phyloP scores from a whole-genome alignment of 805 yeast species.

The Debaryomyces castellii region DNA sequence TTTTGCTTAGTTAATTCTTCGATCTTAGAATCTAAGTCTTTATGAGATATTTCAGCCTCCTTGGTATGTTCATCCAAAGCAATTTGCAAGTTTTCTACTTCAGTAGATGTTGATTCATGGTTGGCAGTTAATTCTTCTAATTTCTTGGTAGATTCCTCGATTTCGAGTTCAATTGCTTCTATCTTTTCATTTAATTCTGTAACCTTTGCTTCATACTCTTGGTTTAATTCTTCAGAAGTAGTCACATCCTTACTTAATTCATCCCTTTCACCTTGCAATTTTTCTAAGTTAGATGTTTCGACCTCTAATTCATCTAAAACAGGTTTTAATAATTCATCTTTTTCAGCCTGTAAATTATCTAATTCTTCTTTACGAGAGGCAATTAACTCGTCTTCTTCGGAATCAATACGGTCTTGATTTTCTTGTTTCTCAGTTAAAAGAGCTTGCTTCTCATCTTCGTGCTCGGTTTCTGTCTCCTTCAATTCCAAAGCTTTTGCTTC shows the following conservation, averaged over 20 bases:
- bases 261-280: constrained; percentile 50
- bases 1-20: constrained; percentile 42
- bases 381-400: constrained; percentile 43
- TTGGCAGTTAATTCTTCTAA: constrained; percentile 33
- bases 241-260: constrained; percentile 45
- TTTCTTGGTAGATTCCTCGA: constrained; percentile 30
- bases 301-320: constrained; percentile 49
- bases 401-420: constrained; percentile 44
- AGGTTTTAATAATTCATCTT: constrained; percentile 56
- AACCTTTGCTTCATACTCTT: constrained; percentile 43
- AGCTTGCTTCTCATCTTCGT: constrained; percentile 40
- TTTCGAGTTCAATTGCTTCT: constrained; percentile 38
- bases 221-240: constrained; percentile 44
- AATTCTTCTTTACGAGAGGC: constrained; percentile 47
- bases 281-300: constrained; percentile 50
- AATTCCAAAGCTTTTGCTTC: constrained; percentile 26
- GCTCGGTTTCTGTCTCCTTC: constrained; percentile 35
- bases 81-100: constrained; percentile 34
- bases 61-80: constrained; percentile 23
- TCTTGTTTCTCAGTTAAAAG: constrained; percentile 47
- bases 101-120: constrained; percentile 39
- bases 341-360: constrained; percentile 49
- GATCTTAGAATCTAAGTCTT: constrained; percentile 43
- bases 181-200: constrained; percentile 46
- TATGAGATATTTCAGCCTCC: constrained; percentile 22